These are phyloP conservation scores for Parsonsia alboflavescens DNA, from an alignment of 257 asterid genomes.

Conservation along the genomic window DNA sequence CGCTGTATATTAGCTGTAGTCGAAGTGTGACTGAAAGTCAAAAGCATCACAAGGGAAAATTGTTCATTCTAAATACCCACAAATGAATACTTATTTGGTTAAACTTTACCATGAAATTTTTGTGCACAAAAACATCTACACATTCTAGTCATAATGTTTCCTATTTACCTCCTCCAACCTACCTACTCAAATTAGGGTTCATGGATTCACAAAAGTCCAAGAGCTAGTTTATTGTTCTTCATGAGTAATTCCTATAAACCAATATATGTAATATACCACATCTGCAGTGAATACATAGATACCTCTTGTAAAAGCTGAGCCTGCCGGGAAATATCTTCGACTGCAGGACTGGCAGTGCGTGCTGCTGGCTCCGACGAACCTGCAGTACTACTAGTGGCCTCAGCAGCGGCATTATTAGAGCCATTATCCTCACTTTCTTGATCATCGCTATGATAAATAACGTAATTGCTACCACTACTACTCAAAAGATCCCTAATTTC, in stretches of 20 bases:
- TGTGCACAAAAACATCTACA: not conserved
- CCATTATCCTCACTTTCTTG: constrained; percentile 44
- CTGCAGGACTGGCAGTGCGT: constrained; percentile 28
- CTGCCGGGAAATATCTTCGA: constrained; percentile 55
- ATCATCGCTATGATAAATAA: constrained; percentile 27
- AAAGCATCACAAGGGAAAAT: not conserved
- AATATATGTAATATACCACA: not conserved
- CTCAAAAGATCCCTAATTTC: constrained; percentile 58
- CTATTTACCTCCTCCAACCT: not conserved
- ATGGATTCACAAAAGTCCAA: not conserved
- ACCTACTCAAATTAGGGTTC: not conserved
- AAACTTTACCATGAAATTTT: not conserved
- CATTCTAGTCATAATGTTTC: not conserved
- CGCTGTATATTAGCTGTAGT: not conserved
- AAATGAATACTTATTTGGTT: not conserved
- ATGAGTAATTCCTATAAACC: not conserved
- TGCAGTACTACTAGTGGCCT: constrained; percentile 16
- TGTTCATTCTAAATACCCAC: not conserved
- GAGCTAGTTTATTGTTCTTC: not conserved
- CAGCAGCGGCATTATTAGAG: constrained; percentile 32
- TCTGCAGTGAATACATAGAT: not conserved
- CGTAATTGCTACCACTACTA: constrained; percentile 19
- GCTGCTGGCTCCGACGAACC: constrained; percentile 12
- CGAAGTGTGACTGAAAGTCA: not conserved
- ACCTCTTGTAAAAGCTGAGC: constrained; percentile 80